Base-by-base conservation (phyloP, 2,329 filamentous ascomycete genomes). In the Aspergillus nomiae region DNA sequence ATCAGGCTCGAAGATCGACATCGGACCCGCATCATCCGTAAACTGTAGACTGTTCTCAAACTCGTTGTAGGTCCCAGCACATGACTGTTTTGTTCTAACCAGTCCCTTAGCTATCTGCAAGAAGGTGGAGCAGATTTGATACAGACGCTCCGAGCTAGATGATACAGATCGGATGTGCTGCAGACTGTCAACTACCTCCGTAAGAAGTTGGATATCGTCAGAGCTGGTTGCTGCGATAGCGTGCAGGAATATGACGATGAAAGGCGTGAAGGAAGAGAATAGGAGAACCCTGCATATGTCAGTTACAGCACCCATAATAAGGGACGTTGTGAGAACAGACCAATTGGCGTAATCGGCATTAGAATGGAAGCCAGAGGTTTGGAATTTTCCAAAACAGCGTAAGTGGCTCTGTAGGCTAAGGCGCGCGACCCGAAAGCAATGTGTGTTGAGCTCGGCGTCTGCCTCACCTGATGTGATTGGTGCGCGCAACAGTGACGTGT, bases 161-260 rank as follows among this genome's bases (percentile, higher is more conserved):
- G 68, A 70, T 14, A 65, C 61, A 16, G 26, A 21, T 9, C 56
- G 53, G 10, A 62, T 32, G 1, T 38, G 55, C 21, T 67, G 38
- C 4, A 70, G 50, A 3, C 65, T 70, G 3, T 36, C 36, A 2
- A 65, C 64, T 3, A 70, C 62, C 16, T 71, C 62, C 54, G 70
- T 65, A 4, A 72, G 65, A 14, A 72, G 61, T 28, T 63, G 56
- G 30, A 69, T 55, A 56, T 70, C 67, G 30, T 65, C 61, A 12
- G 50, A 26, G 45, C 63, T 67, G 7, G 45, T 65, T 10, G 70
- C 64, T 5, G 70, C 66, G 45, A 64, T 62, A 19, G 59, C 64
- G 43, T 66, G 64, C 3, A 66, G 55, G 54, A 74, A 72, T 1
- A 71, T 65, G 0, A 74, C 70, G 26, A 74, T 68, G 43, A 74